phyloP scores from a whole-genome alignment of 2,329 filamentous ascomycete species.

The Fragosphaeria purpurea region DNA sequence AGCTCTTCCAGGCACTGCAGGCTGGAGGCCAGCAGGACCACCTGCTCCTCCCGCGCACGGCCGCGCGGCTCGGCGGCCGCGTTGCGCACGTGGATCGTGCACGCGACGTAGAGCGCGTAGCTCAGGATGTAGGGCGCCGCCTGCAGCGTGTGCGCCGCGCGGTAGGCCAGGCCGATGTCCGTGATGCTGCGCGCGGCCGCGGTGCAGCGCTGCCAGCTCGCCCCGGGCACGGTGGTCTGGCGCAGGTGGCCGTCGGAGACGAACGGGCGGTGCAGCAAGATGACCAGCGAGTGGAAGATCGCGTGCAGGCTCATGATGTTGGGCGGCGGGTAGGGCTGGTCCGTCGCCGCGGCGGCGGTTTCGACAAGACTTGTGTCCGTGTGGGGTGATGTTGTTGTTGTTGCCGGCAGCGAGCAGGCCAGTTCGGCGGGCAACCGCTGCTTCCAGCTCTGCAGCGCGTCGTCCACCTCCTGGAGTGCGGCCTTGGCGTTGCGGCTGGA shows the following conservation, averaged over 20 bases:
- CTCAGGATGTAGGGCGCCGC: slow-evolving; percentile 26
- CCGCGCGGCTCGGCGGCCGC: slow-evolving; percentile 18
- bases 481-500: not conserved
- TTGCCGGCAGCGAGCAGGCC: slow-evolving; percentile 1
- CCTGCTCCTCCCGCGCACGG: slow-evolving; percentile 7
- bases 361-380: too few relatives aligned
- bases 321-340: not conserved
- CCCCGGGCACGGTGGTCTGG: not conserved
- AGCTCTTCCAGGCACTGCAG: slow-evolving; percentile 24
- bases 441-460: slow-evolving; percentile 6
- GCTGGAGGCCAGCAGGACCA: slow-evolving; percentile 16
- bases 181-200: slow-evolving; percentile 26
- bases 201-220: slow-evolving; percentile 21
- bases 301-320: slow-evolving; percentile 9
- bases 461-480: not conserved
- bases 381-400: not conserved
- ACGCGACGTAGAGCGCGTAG: slow-evolving; percentile 29
- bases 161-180: slow-evolving; percentile 21
- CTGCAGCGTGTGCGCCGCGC: slow-evolving; percentile 21
- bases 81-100: slow-evolving; percentile 30
- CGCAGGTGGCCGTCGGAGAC: slow-evolving; percentile 4
- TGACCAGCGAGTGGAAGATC: slow-evolving; percentile 32
- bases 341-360: not conserved
- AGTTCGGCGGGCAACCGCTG: slow-evolving; percentile 4
- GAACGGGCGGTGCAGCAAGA: slow-evolving; percentile 35